Evolutionary conservation across 495 filamentous ascomycete species (phyloP), one percentile per base, ranked within the genome.

Genomic region (Neurospora tetrasperma): DNA sequence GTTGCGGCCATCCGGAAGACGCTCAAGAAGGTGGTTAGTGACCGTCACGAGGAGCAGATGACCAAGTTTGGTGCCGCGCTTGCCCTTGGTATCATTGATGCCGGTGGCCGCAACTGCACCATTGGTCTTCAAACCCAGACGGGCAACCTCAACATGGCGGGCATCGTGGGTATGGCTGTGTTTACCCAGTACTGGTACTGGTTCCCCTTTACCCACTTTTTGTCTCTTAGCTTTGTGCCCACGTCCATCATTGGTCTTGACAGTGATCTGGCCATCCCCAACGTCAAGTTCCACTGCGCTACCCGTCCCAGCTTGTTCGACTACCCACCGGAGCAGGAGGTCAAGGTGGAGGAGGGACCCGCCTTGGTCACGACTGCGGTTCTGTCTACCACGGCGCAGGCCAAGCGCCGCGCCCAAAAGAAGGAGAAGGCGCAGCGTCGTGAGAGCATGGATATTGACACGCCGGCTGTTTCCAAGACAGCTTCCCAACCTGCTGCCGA

Each of bases 121-220:
- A 98, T 99, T 74, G 94, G 94, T 66, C 86, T 99, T 4, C 96
- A 98, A 80, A 99, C 96, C 2, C 95, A 96, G 84, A 97, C 96
- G 0, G 96, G 96, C 72, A 99, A 97, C 77, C 87, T 99, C 74
- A 98, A 98, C 84, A 96, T 98, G 93, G 88, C 93, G 20, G 96
- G 93, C 72, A 96, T 98, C 73, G 94, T 99, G 27, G 96, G 96
- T 74, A 97, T 97, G 89, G 94, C 94, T 48, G 92, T 99, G 39
- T 99, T 99, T 84, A 96, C 93, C 8, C 96, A 99, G 81, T 99
- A 99, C 84, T 99, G 96, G 96, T 99, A 99, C 84, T 99, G 96
- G 96, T 99, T 99, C 89, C 96, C 96, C 69, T 89, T 98, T 76
- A 97, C 96, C 35, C 96, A 98, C 82, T 99, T 99, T 89, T 83